Evolutionary conservation across 306 rosid genomes (phyloP).

Genomic region (Cucumis melo): DNA sequence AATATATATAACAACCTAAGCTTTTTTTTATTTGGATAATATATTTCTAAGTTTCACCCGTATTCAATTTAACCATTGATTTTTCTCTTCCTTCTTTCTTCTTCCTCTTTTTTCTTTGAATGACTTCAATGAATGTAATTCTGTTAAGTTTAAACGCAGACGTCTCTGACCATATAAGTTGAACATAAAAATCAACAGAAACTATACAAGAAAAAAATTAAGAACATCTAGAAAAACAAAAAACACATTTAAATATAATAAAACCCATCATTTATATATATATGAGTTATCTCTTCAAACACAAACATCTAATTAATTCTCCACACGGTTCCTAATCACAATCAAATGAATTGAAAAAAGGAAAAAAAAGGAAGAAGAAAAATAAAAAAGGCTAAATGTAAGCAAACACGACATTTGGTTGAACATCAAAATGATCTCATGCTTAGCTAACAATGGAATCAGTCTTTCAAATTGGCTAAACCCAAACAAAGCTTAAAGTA

Average conservation of each 20-base stretch:
- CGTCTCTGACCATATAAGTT: background rate
- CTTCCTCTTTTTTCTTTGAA: background rate
- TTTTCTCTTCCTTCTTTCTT: background rate
- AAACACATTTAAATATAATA: background rate
- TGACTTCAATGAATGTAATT: background rate
- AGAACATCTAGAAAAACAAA: background rate
- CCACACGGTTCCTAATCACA: background rate
- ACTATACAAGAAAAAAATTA: background rate
- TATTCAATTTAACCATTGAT: background rate
- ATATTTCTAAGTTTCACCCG: too few species aligned
- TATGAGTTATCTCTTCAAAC: background rate
- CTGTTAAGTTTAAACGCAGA: background rate
- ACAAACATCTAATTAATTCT: background rate
- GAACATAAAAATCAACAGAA: background rate
- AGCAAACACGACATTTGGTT: background rate
- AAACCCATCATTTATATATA: background rate
- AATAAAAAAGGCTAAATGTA: background rate
- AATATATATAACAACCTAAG: background rate
- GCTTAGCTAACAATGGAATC: background rate
- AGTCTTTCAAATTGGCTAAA: background rate
- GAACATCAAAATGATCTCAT: background rate
- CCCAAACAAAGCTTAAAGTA: background rate
- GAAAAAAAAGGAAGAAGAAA: too few species aligned
- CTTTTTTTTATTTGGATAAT: background rate
- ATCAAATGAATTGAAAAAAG: background rate